Evolutionary conservation across 176 grass and related monocot species (phyloP).

Genomic region (Musa itinerans): DNA sequence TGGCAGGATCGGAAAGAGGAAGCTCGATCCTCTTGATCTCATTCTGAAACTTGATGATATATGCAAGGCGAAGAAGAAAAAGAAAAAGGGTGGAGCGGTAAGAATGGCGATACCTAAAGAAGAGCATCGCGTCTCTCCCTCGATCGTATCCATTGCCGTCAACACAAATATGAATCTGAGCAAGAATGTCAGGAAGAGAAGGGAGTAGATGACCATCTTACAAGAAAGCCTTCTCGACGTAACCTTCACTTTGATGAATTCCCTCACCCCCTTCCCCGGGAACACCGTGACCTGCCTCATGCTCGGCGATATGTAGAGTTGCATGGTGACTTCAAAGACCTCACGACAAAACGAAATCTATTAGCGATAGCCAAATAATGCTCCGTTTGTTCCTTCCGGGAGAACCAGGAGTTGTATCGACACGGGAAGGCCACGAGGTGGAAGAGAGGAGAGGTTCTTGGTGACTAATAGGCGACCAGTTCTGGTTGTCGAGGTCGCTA

Average conservation of each 20-base stretch:
- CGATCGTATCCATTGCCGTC: conserved; percentile 22
- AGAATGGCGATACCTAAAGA: conserved; percentile 14
- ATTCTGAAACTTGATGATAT: too few species aligned
- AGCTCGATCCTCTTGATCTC: too few species aligned
- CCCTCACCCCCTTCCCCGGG: conserved; percentile 22
- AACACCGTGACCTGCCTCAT: conserved; percentile 26
- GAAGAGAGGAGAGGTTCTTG: background rate
- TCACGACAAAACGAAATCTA: too few species aligned
- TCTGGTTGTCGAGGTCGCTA: conserved; percentile 19
- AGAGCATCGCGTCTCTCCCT: conserved; percentile 21
- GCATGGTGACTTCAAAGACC: background rate
- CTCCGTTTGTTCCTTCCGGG: too few species aligned
- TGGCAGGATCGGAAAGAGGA: too few species aligned
- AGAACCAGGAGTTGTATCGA: too few species aligned
- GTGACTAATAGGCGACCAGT: conserved; percentile 8
- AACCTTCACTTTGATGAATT: conserved; percentile 23
- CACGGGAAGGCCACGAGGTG: too few species aligned
- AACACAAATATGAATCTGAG: conserved; percentile 23
- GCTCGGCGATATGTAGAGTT: conserved; percentile 26
- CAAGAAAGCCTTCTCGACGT: conserved; percentile 21
- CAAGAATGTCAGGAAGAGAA: conserved; percentile 27
- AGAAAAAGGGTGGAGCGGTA: too few species aligned
- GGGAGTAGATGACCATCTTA: conserved; percentile 22
- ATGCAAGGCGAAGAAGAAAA: too few species aligned
- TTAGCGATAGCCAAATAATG: too few species aligned